Evolutionary conservation across 2,329 filamentous ascomycete genomes (phyloP), one percentile per base, ranked within the genome.

Genomic region (Rutstroemia sp.): DNA sequence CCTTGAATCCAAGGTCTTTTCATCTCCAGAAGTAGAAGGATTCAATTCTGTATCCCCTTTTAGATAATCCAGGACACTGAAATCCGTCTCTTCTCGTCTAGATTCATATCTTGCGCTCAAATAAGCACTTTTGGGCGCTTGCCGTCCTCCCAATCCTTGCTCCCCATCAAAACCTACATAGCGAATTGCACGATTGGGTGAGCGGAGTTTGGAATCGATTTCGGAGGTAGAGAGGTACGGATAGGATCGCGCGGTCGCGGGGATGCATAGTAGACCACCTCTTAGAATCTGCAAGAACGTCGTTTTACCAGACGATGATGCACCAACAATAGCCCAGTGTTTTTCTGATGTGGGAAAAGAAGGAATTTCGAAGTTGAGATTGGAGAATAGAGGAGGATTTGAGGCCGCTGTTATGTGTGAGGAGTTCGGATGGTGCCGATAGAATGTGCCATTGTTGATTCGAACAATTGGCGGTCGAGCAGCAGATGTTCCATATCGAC

Each of bases 131-230:
- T 82, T 77, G 0, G 80, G 78, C 5, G 77, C 76, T n/a, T 75
- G 74, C 8, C 19, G 49, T 2, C 79, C 78, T 5, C 80, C 73
- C 14, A 81, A 73, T 5, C 78, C 78, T 25, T 83, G 79, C 63
- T 92, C 88, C 2, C 83, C 84, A 67, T 90, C 88, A 67, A 97
- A 97, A 0, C 94, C 92, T 9, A 97, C 91, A 75, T 96, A 92
- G 64, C 86, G 85, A 57, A 99, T 87, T 0, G 90, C 90, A 61
- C 78, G 78, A 12, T 76, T 76, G 0, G 87, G 82, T 52, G 76
- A 79, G 46, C 81, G 78, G 48, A 88, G 70, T 71, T 50, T 67
- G 54, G 69, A 71, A 60, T 76, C 59, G 34, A 65, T 73, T 5
- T 79, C 76, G 48, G 81, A 78, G 2, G 79, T 82, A 14, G 86